These are phyloP conservation scores for Ceratocystis alfenasii DNA, from an alignment of 2,329 filamentous ascomycete species.

Conservation along the genomic window DNA sequence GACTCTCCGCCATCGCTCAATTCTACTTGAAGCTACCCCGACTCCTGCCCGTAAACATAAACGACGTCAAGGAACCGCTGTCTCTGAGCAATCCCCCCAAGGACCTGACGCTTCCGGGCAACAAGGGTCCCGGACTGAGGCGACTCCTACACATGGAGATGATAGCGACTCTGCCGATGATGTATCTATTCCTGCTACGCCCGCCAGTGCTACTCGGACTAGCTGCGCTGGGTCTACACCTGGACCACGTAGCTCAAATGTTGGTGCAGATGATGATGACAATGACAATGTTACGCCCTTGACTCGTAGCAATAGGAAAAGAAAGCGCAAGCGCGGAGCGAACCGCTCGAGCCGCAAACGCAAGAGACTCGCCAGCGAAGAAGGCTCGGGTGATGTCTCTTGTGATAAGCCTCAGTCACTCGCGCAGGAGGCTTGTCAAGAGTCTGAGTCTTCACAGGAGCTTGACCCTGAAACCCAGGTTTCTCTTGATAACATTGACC, in stretches of 20 bases:
- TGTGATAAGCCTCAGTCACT: neutral
- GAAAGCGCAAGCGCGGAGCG: slow-evolving; percentile 17
- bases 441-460: neutral
- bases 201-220: neutral
- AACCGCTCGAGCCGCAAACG: slow-evolving; percentile 16
- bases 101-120: neutral
- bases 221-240: neutral
- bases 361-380: neutral
- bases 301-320: slow-evolving; percentile 14
- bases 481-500: slow-evolving; percentile 16
- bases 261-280: neutral
- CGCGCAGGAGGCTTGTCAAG: neutral
- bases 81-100: neutral
- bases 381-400: neutral
- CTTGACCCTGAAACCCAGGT: slow-evolving; percentile 11
- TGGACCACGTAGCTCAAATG: neutral
- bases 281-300: neutral
- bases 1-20: neutral
- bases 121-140: neutral
- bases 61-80: neutral
- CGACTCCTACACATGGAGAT: neutral
- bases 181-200: neutral
- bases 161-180: neutral
- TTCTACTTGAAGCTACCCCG: slow-evolving; percentile 4
- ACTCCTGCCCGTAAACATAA: slow-evolving; percentile 14